Percentiles rank a stretch among this genome's conserved stretches.
phyloP scores from a whole-genome alignment of 176 grass and related monocot genomes.

The Eragrostis nindensis region DNA sequence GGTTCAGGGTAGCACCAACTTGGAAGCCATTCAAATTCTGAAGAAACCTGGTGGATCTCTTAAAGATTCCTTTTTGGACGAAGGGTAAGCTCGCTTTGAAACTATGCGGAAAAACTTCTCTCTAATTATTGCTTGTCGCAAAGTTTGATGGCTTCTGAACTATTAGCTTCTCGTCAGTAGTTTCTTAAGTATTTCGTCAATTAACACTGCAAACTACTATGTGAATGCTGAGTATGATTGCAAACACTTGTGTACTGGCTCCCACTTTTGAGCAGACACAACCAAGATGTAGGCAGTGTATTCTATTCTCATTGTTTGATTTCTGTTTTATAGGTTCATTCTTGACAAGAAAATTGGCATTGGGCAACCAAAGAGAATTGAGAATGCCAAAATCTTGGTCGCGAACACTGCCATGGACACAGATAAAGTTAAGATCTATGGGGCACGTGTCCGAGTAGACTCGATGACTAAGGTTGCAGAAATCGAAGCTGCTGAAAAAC shows the following conservation, averaged over 20 bases:
- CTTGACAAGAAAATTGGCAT: slow-evolving; percentile 99
- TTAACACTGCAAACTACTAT: neutral
- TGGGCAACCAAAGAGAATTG: slow-evolving; percentile 89
- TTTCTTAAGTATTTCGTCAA: neutral
- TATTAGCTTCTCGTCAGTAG: neutral
- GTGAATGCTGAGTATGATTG: neutral
- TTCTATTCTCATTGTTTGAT: neutral
- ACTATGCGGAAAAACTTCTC: neutral
- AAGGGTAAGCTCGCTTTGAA: slow-evolving; percentile 63
- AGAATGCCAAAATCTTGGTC: slow-evolving; percentile 97
- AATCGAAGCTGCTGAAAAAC: slow-evolving; percentile 91
- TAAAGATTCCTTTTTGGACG: slow-evolving; percentile 97
- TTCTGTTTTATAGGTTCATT: slow-evolving; percentile 71
- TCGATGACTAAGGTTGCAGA: slow-evolving; percentile 91
- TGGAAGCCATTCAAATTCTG: slow-evolving; percentile 95
- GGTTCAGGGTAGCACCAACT: slow-evolving; percentile 93
- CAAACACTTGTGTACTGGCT: neutral
- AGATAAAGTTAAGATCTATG: slow-evolving; percentile 98
- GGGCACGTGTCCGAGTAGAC: slow-evolving; percentile 90
- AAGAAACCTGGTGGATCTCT: slow-evolving; percentile 99
- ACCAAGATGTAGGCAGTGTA: no score
- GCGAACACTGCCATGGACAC: slow-evolving; percentile 99
- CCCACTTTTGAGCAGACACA: no score
- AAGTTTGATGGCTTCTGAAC: neutral
- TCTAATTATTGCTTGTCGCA: neutral